Percentiles rank a stretch among this genome's conserved stretches.
phyloP scores from a whole-genome alignment of 768 basidiomycete species.

The Kwoniella newhampshirensis region DNA sequence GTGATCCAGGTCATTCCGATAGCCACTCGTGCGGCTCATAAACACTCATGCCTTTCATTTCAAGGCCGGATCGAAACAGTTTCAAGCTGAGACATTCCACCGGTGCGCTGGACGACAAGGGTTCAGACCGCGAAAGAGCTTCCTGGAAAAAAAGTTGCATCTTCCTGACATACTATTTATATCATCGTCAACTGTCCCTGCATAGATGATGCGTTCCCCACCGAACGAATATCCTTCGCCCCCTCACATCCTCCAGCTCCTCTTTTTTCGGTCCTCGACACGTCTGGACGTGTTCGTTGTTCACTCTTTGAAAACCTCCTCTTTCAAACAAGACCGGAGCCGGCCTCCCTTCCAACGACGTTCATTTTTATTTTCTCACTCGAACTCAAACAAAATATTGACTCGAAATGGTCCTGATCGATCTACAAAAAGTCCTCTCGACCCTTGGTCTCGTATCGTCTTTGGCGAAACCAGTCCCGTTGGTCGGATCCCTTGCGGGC shows the following conservation, averaged over 20 bases:
- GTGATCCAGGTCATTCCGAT: no score
- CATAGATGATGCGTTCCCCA: background rate
- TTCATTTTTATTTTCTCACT: background rate
- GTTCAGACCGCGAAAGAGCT: background rate
- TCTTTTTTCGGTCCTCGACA: constrained; percentile 10
- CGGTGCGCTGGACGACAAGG: background rate
- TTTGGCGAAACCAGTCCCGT: constrained; percentile 28
- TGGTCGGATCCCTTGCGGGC: constrained; percentile 23
- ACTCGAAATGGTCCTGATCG: constrained; percentile 33
- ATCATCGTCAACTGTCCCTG: background rate
- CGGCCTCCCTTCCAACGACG: constrained; percentile 14
- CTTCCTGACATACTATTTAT: background rate
- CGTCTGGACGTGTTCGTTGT: constrained; percentile 30
- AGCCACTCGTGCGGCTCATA: no score
- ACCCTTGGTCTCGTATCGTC: constrained; percentile 36
- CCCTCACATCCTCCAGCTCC: background rate
- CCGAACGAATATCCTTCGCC: background rate
- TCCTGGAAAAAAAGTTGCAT: background rate
- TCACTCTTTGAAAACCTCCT: background rate
- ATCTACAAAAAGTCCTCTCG: constrained; percentile 31
- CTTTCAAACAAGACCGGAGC: constrained; percentile 12
- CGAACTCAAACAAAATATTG: background rate
- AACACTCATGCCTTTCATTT: no score
- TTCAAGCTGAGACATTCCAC: constrained; percentile 11
- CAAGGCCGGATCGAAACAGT: background rate